Conservation (phyloP, 345 rosid genomes). For the Eutrema heterophyllum region DNA sequence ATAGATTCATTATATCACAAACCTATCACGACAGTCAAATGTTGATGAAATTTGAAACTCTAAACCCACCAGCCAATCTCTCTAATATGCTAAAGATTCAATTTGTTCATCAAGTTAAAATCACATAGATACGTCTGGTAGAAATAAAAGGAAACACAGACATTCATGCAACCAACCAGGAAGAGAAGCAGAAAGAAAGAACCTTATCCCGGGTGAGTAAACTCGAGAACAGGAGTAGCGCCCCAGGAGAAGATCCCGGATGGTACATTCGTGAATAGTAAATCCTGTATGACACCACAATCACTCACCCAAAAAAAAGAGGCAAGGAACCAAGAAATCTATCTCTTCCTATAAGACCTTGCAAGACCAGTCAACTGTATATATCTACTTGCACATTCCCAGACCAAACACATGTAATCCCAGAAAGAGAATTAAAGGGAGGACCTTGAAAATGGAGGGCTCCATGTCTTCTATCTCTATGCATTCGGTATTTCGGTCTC, state of each 20-base stretch:
- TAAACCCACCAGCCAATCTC: slow-evolving; percentile 5
- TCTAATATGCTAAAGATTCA: neutral
- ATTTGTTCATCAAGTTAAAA: neutral
- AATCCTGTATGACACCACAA: slow-evolving; percentile 70
- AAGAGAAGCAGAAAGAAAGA: slow-evolving; percentile 44
- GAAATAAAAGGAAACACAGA: neutral
- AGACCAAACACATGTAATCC: neutral
- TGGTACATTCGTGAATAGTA: slow-evolving; percentile 36
- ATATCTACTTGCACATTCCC: slow-evolving; percentile 21
- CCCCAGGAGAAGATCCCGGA: slow-evolving; percentile 60
- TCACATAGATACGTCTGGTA: neutral
- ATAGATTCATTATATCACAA: neutral
- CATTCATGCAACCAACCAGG: slow-evolving; percentile 29
- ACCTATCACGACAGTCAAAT: neutral
- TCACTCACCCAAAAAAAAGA: slow-evolving; percentile 52
- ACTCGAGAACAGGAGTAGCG: slow-evolving; percentile 46
- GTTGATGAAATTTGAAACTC: neutral
- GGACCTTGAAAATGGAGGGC: slow-evolving; percentile 66
- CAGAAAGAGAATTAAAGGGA: neutral
- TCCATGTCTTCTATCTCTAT: slow-evolving; percentile 58
- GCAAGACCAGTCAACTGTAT: neutral
- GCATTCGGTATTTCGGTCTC: slow-evolving; percentile 44
- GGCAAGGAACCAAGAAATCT: slow-evolving; percentile 49
- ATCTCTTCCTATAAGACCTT: slow-evolving; percentile 40
- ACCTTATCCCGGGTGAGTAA: slow-evolving; percentile 62